Percentiles rank a stretch among this genome's conserved stretches.
Evolutionary conservation across 108 stramenopile genomes (phyloP).

Genomic region (Skeletonema tropicum): DNA sequence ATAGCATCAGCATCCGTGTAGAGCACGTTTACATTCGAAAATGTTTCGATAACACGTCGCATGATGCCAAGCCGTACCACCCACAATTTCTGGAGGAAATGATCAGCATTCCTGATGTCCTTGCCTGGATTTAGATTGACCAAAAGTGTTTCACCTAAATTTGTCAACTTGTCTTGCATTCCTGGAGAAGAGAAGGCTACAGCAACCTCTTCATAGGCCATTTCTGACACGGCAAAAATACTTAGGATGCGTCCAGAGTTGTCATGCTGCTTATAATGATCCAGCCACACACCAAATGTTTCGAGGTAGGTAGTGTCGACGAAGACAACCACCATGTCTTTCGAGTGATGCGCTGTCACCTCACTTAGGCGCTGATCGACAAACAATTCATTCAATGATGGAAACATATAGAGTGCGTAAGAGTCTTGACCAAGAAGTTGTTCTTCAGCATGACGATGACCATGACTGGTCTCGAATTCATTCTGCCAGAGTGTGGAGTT

Average conservation of each 20-base stretch:
- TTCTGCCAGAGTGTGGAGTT: no score
- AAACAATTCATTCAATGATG: no score
- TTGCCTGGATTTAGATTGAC: not conserved
- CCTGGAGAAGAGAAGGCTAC: not conserved
- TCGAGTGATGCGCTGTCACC: not conserved
- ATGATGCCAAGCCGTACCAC: not conserved
- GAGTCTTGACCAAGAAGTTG: no score
- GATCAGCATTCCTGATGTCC: not conserved
- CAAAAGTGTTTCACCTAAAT: not conserved
- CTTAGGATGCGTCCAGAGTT: slow-evolving; percentile 2
- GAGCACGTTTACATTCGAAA: not conserved
- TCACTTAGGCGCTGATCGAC: no score
- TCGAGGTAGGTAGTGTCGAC: not conserved
- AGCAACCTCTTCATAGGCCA: not conserved
- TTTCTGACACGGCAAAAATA: not conserved
- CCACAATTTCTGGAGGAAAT: not conserved
- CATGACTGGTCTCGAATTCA: no score
- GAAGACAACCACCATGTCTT: not conserved
- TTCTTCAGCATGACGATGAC: no score
- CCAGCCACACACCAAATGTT: slow-evolving; percentile 3
- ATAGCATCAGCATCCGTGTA: not conserved
- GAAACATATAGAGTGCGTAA: no score
- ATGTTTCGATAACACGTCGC: not conserved
- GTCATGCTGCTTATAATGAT: slow-evolving; percentile 4
- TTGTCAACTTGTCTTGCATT: not conserved